Evolutionary conservation across 2,329 filamentous ascomycete genomes (phyloP).

Genomic region (Ramichloridium luteum): DNA sequence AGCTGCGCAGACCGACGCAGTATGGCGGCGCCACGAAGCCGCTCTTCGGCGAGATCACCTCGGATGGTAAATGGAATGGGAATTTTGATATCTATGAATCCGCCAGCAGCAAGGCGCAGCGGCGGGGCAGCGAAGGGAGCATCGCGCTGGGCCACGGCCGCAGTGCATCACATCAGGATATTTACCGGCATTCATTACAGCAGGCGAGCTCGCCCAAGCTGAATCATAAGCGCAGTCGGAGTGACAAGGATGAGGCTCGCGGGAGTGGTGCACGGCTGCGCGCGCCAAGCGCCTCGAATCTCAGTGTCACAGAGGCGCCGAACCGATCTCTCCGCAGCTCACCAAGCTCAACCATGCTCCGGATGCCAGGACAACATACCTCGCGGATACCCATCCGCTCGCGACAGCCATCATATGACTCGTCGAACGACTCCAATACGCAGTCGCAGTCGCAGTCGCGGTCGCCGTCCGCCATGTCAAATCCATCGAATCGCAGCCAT

Average conservation of each 20-base stretch:
- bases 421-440: slow-evolving; percentile 25
- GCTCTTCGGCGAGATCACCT: slow-evolving; percentile 63
- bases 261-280: no score
- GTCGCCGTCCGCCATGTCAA: slow-evolving; percentile 19
- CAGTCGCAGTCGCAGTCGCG: slow-evolving; percentile 16
- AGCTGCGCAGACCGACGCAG: slow-evolving; percentile 16
- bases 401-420: slow-evolving; percentile 19
- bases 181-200: slow-evolving; percentile 9
- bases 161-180: slow-evolving; percentile 40
- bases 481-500: slow-evolving; percentile 13
- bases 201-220: slow-evolving; percentile 8
- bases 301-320: neutral
- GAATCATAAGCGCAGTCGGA: slow-evolving; percentile 24
- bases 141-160: slow-evolving; percentile 42
- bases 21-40: slow-evolving; percentile 35
- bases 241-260: slow-evolving; percentile 23
- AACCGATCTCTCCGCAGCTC: slow-evolving; percentile 6
- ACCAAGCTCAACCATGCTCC: no score
- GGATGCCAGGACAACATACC: slow-evolving; percentile 1
- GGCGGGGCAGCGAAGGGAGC: slow-evolving; percentile 62
- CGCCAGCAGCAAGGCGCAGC: slow-evolving; percentile 15
- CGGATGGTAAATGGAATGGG: slow-evolving; percentile 41
- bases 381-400: slow-evolving; percentile 24
- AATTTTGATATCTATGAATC: slow-evolving; percentile 19
- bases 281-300: slow-evolving; percentile 10